Percentiles rank a stretch among this genome's conserved stretches.
phyloP scores from a whole-genome alignment of 164 flowering plant species.

The Cinnamomum chago region DNA sequence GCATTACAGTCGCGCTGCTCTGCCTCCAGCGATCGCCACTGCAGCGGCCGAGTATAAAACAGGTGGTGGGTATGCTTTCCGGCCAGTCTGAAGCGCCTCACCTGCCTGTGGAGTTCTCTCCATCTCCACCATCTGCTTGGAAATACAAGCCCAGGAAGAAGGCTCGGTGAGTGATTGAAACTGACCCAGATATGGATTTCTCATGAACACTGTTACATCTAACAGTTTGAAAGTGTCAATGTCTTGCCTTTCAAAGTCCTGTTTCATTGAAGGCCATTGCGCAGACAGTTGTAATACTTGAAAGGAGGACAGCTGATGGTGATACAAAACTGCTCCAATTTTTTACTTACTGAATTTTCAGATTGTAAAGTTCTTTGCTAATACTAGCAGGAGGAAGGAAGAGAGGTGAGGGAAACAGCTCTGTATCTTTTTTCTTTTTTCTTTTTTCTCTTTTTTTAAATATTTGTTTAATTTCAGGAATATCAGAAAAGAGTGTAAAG shows the following conservation, averaged over 20 bases:
- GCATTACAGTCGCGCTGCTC: constrained; percentile 79
- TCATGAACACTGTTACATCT: not conserved
- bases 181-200: not conserved
- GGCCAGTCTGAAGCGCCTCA: constrained; percentile 73
- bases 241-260: too few relatives aligned
- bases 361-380: not conserved
- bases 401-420: not conserved
- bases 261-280: too few relatives aligned
- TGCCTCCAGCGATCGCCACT: constrained; percentile 79
- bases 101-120: constrained; percentile 82
- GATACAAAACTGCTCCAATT: too few relatives aligned
- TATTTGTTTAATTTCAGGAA: constrained; percentile 3
- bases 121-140: constrained; percentile 74
- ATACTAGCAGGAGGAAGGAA: not conserved
- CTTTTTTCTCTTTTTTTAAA: not conserved
- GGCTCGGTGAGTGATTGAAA: constrained; percentile 40
- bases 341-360: too few relatives aligned
- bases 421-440: too few relatives aligned
- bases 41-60: constrained; percentile 67
- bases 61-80: constrained; percentile 71
- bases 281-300: too few relatives aligned
- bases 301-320: too few relatives aligned
- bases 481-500: not conserved
- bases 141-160: constrained; percentile 63
- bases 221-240: too few relatives aligned